Evolutionary conservation across 805 yeast genomes (phyloP).

Genomic region (Pichia eremophila): DNA sequence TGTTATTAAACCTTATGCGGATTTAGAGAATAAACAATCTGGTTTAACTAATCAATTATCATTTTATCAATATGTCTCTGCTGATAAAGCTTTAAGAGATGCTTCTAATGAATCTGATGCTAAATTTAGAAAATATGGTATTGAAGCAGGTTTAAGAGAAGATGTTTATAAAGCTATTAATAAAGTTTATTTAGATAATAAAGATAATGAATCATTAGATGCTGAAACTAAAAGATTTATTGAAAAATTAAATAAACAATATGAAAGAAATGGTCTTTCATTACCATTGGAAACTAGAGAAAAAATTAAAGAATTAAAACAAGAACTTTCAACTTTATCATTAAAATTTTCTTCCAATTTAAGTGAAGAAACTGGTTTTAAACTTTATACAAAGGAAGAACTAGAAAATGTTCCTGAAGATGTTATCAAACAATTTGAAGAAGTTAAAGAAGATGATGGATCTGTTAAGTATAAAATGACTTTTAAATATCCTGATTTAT

Average conservation of each 20-base stretch:
- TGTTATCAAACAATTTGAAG: constrained; percentile 48
- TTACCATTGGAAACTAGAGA: constrained; percentile 46
- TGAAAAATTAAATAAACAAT: constrained; percentile 47
- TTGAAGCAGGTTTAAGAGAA: constrained; percentile 57
- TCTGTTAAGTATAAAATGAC: constrained; percentile 50
- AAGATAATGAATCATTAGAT: constrained; percentile 28
- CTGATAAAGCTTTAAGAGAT: constrained; percentile 56
- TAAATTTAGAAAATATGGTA: constrained; percentile 42
- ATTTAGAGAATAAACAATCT: constrained; percentile 39
- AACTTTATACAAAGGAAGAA: constrained; percentile 54
- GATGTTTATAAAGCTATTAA: constrained; percentile 57
- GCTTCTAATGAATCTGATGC: constrained; percentile 60
- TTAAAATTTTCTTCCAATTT: constrained; percentile 54
- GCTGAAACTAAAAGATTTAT: constrained; percentile 50
- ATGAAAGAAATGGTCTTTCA: constrained; percentile 61
- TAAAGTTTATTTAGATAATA: constrained; percentile 35
- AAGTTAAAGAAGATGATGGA: constrained; percentile 29
- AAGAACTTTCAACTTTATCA: constrained; percentile 43
- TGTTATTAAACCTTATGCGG: constrained; percentile 44
- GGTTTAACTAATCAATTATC: constrained; percentile 42
- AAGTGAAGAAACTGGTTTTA: constrained; percentile 59
- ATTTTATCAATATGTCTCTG: constrained; percentile 67
- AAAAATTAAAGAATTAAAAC: constrained; percentile 47
- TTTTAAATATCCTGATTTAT: constrained; percentile 70
- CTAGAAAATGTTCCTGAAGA: constrained; percentile 67